These are phyloP conservation scores for Gorgonomyces haynaldii DNA, from an alignment of 192 early-diverging fungal genomes.

Conservation along the genomic window DNA sequence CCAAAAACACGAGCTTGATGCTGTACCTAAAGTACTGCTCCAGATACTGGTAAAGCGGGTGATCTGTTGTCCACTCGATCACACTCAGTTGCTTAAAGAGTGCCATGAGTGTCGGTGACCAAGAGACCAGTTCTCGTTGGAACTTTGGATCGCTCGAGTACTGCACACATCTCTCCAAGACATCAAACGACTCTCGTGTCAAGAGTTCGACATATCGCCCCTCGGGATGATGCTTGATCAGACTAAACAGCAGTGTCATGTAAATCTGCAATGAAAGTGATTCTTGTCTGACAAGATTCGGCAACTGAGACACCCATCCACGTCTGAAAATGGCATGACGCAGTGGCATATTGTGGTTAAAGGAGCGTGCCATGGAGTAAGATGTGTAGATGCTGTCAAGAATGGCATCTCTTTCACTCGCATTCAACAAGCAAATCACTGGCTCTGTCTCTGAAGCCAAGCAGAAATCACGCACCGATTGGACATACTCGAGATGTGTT, in stretches of 20 bases:
- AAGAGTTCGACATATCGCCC: too few relatives aligned
- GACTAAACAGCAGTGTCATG: conserved; percentile 37
- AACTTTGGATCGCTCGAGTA: not conserved
- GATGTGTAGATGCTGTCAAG: conserved; percentile 39
- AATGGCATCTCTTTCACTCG: conserved; percentile 13
- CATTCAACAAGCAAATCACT: conserved; percentile 25
- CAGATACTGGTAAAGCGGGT: too few relatives aligned
- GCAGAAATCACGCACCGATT: conserved; percentile 26
- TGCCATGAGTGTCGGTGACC: too few relatives aligned
- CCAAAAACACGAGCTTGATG: too few relatives aligned
- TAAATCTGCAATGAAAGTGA: conserved; percentile 39
- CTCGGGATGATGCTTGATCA: conserved; percentile 23
- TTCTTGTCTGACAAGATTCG: conserved; percentile 87
- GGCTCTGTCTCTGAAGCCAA: not conserved
- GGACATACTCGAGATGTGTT: conserved; percentile 39
- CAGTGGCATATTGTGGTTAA: conserved; percentile 66
- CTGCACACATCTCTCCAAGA: too few relatives aligned
- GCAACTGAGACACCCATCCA: conserved; percentile 80
- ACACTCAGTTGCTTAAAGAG: too few relatives aligned
- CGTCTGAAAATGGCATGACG: conserved; percentile 68
- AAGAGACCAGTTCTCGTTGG: too few relatives aligned
- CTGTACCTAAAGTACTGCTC: too few relatives aligned
- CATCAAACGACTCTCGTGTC: too few relatives aligned
- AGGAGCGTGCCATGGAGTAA: conserved; percentile 67
- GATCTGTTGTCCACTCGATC: too few relatives aligned